Evolutionary conservation across 2,329 filamentous ascomycete species (phyloP).

Genomic region (Emmonsiellopsis sp.): DNA sequence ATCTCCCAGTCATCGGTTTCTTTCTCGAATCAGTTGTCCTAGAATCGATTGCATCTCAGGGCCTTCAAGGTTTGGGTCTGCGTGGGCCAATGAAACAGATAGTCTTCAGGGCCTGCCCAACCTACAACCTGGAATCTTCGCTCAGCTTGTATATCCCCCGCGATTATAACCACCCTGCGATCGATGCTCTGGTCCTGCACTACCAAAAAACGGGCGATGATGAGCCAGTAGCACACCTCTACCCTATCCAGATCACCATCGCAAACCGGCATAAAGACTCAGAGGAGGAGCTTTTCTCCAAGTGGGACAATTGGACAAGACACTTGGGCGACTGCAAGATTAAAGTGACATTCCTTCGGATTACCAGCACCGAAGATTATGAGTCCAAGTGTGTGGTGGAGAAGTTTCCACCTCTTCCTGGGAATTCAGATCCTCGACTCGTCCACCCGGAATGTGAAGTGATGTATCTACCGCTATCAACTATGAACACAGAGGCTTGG

Average conservation of each 20-base stretch:
- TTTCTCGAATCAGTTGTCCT: background rate
- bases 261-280: background rate
- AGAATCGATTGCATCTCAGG: background rate
- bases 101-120: background rate
- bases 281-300: background rate
- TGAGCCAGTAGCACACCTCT: background rate
- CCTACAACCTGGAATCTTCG: background rate
- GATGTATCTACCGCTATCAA: background rate
- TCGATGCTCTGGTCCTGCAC: background rate
- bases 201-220: background rate
- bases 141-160: background rate
- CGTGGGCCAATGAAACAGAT: background rate
- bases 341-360: background rate
- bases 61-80: background rate
- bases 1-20: background rate
- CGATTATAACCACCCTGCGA: background rate
- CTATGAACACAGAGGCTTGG: background rate
- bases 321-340: background rate
- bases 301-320: background rate
- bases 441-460: background rate
- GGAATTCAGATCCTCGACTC: background rate
- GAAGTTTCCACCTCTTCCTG: background rate
- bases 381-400: background rate
- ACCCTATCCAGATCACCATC: conserved; percentile 1
- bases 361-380: background rate